Conservation (phyloP, 495 filamentous ascomycete species). For the Lasiosphaeriaceae sp. region DNA sequence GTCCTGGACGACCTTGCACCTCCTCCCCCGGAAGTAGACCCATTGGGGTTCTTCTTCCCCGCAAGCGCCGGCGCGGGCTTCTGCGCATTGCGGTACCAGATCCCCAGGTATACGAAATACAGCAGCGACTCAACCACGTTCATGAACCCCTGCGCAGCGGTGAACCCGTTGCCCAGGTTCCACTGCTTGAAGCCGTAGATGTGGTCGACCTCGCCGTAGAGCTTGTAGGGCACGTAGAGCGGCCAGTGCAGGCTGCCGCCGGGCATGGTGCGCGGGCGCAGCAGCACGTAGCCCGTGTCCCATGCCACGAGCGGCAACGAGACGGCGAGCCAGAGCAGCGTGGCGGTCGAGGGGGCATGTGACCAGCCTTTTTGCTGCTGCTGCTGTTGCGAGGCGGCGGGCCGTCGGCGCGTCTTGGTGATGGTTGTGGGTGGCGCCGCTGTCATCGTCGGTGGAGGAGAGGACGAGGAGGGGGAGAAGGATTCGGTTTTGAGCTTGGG, state of each 20-base stretch:
- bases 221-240: constrained; percentile 73
- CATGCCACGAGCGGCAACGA: constrained; percentile 81
- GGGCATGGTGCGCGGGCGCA: constrained; percentile 81
- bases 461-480: not conserved
- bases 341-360: constrained; percentile 62
- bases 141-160: constrained; percentile 67
- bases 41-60: no score
- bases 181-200: constrained; percentile 81
- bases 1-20: constrained; percentile 14
- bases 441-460: not conserved
- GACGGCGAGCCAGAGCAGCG: constrained; percentile 69
- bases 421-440: not conserved
- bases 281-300: constrained; percentile 77
- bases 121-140: constrained; percentile 70
- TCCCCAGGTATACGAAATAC: constrained; percentile 66
- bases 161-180: constrained; percentile 70
- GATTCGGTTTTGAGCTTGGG: constrained; percentile 1
- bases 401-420: not conserved
- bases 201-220: constrained; percentile 78
- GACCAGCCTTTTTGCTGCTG: constrained; percentile 42
- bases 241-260: constrained; percentile 71
- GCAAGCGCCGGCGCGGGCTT: not conserved
- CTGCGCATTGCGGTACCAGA: constrained; percentile 46
- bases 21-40: no score
- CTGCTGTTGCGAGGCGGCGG: not conserved